Evolutionary conservation across 345 rosid species (phyloP), one percentile per base, ranked within the genome.

Genomic region (Sonneratia caseolaris): DNA sequence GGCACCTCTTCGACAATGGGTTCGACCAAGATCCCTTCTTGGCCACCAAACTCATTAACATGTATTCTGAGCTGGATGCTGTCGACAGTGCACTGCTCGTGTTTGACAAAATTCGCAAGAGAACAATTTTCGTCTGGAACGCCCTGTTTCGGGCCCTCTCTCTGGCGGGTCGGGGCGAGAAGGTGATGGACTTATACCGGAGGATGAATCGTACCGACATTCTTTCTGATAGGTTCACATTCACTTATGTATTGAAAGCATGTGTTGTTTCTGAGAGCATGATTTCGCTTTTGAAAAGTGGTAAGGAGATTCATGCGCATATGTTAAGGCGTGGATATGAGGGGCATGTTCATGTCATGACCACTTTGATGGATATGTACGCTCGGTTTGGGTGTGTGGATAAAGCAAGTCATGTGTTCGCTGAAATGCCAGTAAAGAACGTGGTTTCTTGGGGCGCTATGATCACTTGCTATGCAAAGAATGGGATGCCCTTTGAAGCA

Each of bases 401-500:
- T 19, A 78, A 66, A 24, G 95, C 98, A 0, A 72, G 84, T 83
- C 57, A 70, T 72, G 91, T 90, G 69, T 94, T 91, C 6, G 69
- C 56, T 37, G 85, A 77, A 73, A 90, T 94, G 93, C 83, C 47
- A 0, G 77, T 83, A 37, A 90, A 78, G 74, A 94, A 94, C 71
- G 84, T 89, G 22, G 93, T 94, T 71, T 90, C 98, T 47, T 91
- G 98, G 96, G 91, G 96, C 72, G 91, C 90, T 21, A 88, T 94
- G 94, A 86, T 94, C 27, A 91, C 97, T 3, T 91, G 95, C 70
- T 86, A 87, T 48, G 83, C 91, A 0, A 91, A 86, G 75, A 86
- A 84, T 27, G 91, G 86, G 40, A 90, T 78, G 76, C 75, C 93
- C 2, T 86, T 81, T 42, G 86, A 82, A 72, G 98, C 98, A 7